Base-by-base conservation (phyloP, 2,329 filamentous ascomycete genomes). In the Calycina herbarum region DNA sequence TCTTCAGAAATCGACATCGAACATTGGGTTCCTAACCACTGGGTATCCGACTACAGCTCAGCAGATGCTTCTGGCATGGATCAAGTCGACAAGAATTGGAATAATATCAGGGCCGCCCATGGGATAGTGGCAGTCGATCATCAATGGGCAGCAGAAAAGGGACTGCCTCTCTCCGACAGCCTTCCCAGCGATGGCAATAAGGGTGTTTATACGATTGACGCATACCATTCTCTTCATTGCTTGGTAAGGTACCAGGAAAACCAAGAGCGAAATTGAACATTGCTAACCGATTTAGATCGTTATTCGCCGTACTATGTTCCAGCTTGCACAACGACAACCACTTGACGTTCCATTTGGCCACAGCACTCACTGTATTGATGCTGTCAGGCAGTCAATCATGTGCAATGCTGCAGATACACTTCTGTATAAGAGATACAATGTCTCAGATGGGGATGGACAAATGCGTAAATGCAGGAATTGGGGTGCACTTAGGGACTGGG, bases 101-200 rank as follows among this genome's bases (percentile, higher is more conserved):
- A 57, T 29, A 3, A 31, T 27, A 57, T 63, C n/a, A 17, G 35
- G 3, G 29, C 61, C 6, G 20, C 61, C n/a, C 61, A 63, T 42
- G 61, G 61, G 20, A 33, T 63, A 13, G 61, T 63, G 7, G 61
- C 61, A 13, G 51, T 63, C 17, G 61, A 63, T 11, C 48, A 24
- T 24, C 5, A 57, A n/a, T 63, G 61, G 61, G 48, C 61, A 13
- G 20, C 10, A 17, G 10, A n/a, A 10, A 27, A 57, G 8, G 42
- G 29, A 7, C 29, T 51, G 33, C 61, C 61, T 3, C 15, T 6
- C 8, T 24, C 29, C 8, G 27, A 40, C 27, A 8, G 27, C 33
- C 51, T 63, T 2, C 61, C 61, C 11, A 33, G 31, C 29, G 33
- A 63, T 54, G 7, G 17, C 10, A n/a, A 11, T 20, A 63, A 63